A percentile compares a stretch with the other conserved stretches of the same genome.
Conservation (phyloP, 139 green algal genomes). For the Medakamo hakoo region DNA sequence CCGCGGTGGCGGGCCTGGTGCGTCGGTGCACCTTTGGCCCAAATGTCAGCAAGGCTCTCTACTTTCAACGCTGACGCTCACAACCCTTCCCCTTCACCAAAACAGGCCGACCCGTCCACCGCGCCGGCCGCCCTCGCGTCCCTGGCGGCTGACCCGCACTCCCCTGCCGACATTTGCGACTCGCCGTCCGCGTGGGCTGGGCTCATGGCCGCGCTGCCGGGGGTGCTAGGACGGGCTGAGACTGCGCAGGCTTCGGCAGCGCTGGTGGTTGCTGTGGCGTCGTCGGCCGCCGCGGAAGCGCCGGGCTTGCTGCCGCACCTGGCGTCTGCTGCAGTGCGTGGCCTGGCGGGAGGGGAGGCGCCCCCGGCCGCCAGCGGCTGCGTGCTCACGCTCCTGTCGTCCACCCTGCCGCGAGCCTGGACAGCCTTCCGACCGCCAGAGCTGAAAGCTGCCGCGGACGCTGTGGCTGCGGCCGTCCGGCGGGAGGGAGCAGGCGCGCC, state of each 20-base stretch:
- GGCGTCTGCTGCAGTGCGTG: background rate
- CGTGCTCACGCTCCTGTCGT: background rate
- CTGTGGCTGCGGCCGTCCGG: background rate
- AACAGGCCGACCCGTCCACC: background rate
- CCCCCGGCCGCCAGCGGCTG: too few relatives aligned
- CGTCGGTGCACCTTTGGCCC: too few relatives aligned
- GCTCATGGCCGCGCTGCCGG: background rate
- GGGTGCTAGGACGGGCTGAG: background rate
- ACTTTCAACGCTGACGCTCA: too few relatives aligned
- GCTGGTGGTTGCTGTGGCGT: background rate
- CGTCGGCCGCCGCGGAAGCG: too few relatives aligned
- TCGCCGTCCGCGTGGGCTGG: background rate
- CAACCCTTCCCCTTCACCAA: too few relatives aligned
- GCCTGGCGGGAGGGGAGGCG: background rate
- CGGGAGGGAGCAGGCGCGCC: background rate
- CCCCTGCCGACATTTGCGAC: background rate
- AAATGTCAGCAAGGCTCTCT: too few relatives aligned
- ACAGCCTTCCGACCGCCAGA: background rate
- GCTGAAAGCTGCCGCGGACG: background rate
- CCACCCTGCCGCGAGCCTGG: background rate
- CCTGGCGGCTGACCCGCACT: background rate
- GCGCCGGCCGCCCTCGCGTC: background rate
- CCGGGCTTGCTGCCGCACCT: background rate
- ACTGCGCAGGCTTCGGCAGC: background rate
- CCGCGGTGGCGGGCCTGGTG: background rate